A percentile compares a stretch with the other conserved stretches of the same genome.
These are phyloP conservation scores for Polytolypa hystricis DNA, from an alignment of 2,329 filamentous ascomycete genomes.

Conservation along the genomic window DNA sequence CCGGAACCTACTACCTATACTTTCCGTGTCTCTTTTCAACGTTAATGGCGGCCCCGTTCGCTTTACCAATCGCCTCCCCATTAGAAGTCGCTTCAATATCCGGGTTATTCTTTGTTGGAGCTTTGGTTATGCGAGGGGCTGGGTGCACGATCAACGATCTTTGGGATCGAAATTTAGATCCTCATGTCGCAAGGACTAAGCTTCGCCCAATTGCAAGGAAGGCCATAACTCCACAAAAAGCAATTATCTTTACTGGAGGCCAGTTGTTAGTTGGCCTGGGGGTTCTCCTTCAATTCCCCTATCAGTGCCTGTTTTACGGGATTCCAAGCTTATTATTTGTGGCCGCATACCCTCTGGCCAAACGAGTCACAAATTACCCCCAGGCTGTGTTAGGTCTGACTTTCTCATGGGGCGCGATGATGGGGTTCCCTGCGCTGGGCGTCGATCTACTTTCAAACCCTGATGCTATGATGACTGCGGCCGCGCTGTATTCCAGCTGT, in stretches of 20 bases:
- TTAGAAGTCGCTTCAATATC: constrained; percentile 28
- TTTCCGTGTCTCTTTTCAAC: constrained; percentile 42
- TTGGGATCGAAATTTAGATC: constrained; percentile 44
- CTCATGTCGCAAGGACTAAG: constrained; percentile 40
- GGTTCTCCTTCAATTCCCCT: constrained; percentile 33
- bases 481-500: constrained; percentile 36
- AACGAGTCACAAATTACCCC: constrained; percentile 43
- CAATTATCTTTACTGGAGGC: constrained; percentile 33
- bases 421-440: constrained; percentile 37
- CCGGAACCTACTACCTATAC: constrained; percentile 43
- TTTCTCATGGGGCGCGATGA: constrained; percentile 41
- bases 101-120: constrained; percentile 32
- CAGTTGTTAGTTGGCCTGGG: constrained; percentile 33
- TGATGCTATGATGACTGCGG: constrained; percentile 26
- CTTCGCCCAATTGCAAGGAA: constrained; percentile 42
- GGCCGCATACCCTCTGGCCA: constrained; percentile 40
- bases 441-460: constrained; percentile 33
- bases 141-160: constrained; percentile 48
- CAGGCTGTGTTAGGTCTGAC: constrained; percentile 41
- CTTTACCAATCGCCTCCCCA: constrained; percentile 28
- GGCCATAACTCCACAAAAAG: constrained; percentile 37
- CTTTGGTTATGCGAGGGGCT: constrained; percentile 40
- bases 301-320: constrained; percentile 33
- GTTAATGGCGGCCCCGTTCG: constrained; percentile 31
- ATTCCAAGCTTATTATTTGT: constrained; percentile 34